Percentiles rank a stretch among this genome's conserved stretches.
These are phyloP conservation scores for Eucalyptus fibrosa DNA, from an alignment of 345 rosid genomes.

Conservation along the genomic window DNA sequence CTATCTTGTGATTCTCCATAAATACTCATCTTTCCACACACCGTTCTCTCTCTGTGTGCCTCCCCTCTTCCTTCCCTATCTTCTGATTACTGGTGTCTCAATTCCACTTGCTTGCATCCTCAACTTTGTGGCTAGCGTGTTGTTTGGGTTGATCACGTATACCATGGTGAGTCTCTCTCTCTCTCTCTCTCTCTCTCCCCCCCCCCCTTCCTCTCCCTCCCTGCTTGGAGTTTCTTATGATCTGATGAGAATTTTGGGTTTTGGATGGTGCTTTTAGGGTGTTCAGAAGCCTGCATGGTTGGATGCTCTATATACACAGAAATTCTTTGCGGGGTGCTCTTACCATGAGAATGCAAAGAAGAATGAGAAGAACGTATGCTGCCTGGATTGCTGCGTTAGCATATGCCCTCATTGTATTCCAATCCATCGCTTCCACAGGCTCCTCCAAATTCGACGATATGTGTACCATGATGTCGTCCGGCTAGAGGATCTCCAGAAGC, in stretches of 20 bases:
- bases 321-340: constrained; percentile 67
- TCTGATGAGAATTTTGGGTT: not conserved
- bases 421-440: constrained; percentile 74
- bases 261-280: constrained; percentile 19
- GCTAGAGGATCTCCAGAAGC: constrained; percentile 83
- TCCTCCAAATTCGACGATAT: constrained; percentile 92
- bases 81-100: constrained; percentile 1
- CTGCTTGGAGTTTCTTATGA: not conserved
- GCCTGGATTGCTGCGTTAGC: constrained; percentile 86
- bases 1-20: constrained; percentile 23
- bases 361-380: constrained; percentile 86
- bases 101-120: not conserved
- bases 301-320: constrained; percentile 73
- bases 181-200: not conserved
- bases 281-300: constrained; percentile 88
- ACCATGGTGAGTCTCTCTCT: not conserved
- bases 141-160: not conserved
- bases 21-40: not conserved
- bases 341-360: constrained; percentile 77
- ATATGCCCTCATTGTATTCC: constrained; percentile 93
- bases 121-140: not conserved
- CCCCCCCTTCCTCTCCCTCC: not conserved
- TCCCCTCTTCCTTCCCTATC: not conserved
- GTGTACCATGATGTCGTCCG: constrained; percentile 96
- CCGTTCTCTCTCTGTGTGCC: not conserved